A percentile compares a stretch with the other conserved stretches of the same genome.
Conservation (phyloP, 2,329 filamentous ascomycete genomes). For the Geosmithia putterillii region DNA sequence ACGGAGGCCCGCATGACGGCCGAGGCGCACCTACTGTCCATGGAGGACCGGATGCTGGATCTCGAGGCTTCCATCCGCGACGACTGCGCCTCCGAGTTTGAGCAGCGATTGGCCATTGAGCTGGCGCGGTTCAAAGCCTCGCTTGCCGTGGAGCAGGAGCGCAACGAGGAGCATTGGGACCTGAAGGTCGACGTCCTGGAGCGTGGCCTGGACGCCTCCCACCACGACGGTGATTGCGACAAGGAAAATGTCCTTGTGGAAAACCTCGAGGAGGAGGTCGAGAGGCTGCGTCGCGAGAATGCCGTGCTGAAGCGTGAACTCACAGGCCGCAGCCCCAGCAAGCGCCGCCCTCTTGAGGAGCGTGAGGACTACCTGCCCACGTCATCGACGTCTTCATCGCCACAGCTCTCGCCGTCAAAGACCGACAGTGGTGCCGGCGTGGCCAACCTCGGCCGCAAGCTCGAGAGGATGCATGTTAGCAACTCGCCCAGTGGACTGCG, state of each 20-base stretch:
- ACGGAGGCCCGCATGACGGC: constrained; percentile 56
- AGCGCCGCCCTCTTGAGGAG: constrained; percentile 42
- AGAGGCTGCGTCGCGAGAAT: constrained; percentile 53
- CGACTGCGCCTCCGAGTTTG: constrained; percentile 80
- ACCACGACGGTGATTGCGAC: constrained; percentile 38
- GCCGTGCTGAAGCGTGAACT: constrained; percentile 55
- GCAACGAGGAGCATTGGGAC: constrained; percentile 75
- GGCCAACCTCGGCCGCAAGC: constrained; percentile 27
- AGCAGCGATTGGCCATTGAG: constrained; percentile 62
- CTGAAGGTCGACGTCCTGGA: constrained; percentile 63
- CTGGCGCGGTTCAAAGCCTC: constrained; percentile 70
- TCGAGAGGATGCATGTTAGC: constrained; percentile 39
- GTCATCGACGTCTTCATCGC: constrained; percentile 4
- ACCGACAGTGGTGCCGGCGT: constrained; percentile 13
- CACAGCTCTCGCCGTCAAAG: constrained; percentile 4
- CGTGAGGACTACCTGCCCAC: constrained; percentile 28
- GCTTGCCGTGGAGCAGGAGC: constrained; percentile 67
- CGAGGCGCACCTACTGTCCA: constrained; percentile 60
- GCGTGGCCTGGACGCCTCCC: constrained; percentile 28
- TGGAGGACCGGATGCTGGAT: constrained; percentile 52
- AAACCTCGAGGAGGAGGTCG: constrained; percentile 59
- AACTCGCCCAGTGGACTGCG: constrained; percentile 10
- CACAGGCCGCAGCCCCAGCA: constrained; percentile 48
- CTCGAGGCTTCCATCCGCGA: constrained; percentile 79
- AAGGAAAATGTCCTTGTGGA: constrained; percentile 53